Evolutionary conservation across 2,329 filamentous ascomycete genomes (phyloP), one percentile per base, ranked within the genome.

Genomic region (Botrytis porri): DNA sequence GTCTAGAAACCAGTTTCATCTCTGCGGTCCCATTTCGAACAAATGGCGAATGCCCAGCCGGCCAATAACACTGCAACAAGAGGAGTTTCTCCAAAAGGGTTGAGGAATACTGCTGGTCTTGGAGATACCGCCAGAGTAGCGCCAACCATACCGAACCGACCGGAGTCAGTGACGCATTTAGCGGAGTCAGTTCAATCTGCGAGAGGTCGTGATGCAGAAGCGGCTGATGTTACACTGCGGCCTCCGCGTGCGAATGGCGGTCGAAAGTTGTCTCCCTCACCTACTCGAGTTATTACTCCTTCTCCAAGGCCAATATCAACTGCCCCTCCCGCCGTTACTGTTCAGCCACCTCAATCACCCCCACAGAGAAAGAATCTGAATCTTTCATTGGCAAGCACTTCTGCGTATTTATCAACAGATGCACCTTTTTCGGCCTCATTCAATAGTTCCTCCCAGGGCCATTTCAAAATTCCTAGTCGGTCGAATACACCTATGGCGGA

Each of bases 1-100:
- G n/a, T 41, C 5, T 51, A 94, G 92, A 93, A 90, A 84, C 92
- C 93, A 39, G 93, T 96, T 69, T 96, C 93, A 69, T 95, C 93
- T 69, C 85, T 96, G 74, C 88, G 91, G 75, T 93, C 92, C 75
- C 90, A 92, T 78, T 96, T 95, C 81, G 93, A 96, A 84, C 93
- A 91, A 80, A 89, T 95, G 84, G 85, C 87, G 76, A 88, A 85
- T 80, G 76, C 81, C 71, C 84, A 84, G 72, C 81, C 84, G 74
- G 75, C 81, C 78, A 77, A 79, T 78, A 73, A 77, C 76, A 45
- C 73, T 75, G 72, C 73, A 48, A 74, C 77, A 16, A 76, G 77
- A 75, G 70, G 75, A n/a, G 73, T 78, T 12, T 79, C 78, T 1
- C 80, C 78, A 41, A 78, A 79, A 70, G 78, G 76, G 5, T 72